A percentile compares a stretch with the other conserved stretches of the same genome.
Conservation (phyloP, 2,329 filamentous ascomycete genomes). For the Sporothrix schenckii region DNA sequence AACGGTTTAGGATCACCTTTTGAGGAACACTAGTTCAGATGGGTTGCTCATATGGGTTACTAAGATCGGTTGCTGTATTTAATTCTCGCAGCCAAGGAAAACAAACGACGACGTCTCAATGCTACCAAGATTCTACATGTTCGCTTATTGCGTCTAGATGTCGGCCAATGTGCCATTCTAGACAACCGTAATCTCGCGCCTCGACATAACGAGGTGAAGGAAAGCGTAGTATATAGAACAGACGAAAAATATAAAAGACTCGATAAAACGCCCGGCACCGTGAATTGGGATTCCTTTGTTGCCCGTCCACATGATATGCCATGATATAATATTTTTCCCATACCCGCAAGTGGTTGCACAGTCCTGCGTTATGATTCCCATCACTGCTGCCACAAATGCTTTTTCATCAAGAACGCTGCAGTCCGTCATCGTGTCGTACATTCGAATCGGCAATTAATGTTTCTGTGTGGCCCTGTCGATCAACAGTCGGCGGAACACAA, state of each 20-base stretch:
- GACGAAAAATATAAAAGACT: not conserved
- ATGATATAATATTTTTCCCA: constrained; percentile 10
- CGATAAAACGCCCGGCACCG: constrained; percentile 23
- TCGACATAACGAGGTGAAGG: not conserved
- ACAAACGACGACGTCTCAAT: not conserved
- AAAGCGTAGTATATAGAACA: too few relatives aligned
- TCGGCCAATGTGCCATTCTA: constrained; percentile 11
- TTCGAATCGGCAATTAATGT: constrained; percentile 19
- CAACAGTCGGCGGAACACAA: not conserved
- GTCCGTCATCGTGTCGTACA: not conserved
- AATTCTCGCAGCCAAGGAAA: not conserved
- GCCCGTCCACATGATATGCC: not conserved
- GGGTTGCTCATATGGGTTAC: too few relatives aligned
- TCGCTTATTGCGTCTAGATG: constrained; percentile 9
- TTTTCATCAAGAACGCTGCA: constrained; percentile 12
- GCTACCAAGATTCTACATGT: not conserved
- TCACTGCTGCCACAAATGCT: constrained; percentile 22
- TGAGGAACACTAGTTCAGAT: not conserved
- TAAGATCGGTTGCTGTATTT: not conserved
- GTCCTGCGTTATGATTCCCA: not conserved
- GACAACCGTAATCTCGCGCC: not conserved
- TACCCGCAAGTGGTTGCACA: constrained; percentile 1
- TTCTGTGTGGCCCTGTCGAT: not conserved
- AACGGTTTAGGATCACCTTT: not conserved
- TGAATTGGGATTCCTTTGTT: not conserved